These are phyloP conservation scores for Platanus orientalis DNA, from an alignment of 164 flowering plant genomes.

Conservation along the genomic window DNA sequence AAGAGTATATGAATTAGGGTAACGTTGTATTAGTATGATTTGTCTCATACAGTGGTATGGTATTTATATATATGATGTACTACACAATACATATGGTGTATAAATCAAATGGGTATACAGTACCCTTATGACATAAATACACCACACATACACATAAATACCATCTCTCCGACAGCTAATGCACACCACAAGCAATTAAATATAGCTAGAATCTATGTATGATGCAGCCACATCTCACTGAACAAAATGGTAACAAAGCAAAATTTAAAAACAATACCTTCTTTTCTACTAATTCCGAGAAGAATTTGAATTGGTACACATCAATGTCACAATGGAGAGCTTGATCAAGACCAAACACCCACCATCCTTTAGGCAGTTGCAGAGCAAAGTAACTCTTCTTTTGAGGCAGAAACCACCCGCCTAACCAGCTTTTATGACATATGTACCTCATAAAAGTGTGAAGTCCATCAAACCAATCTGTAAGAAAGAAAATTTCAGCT, in stretches of 20 bases:
- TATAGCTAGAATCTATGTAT: background rate
- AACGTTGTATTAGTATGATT: too few species aligned
- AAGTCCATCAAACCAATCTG: slow-evolving; percentile 99
- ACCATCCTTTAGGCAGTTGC: slow-evolving; percentile 94
- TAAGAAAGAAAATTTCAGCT: slow-evolving; percentile 4
- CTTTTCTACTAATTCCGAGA: slow-evolving; percentile 59
- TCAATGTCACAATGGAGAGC: slow-evolving; percentile 98
- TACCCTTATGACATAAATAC: too few species aligned
- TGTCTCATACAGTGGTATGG: too few species aligned
- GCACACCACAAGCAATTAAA: too few species aligned
- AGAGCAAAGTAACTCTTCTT: slow-evolving; percentile 97
- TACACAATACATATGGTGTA: too few species aligned
- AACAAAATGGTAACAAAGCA: background rate
- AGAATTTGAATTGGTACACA: slow-evolving; percentile 94
- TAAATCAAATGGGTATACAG: too few species aligned
- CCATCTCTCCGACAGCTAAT: too few species aligned
- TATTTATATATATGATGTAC: too few species aligned
- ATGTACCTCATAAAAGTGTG: slow-evolving; percentile 93
- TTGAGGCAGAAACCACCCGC: slow-evolving; percentile 99
- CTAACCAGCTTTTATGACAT: slow-evolving; percentile 98
- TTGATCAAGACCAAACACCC: slow-evolving; percentile 97
- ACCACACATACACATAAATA: too few species aligned
- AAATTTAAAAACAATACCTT: slow-evolving; percentile 50
- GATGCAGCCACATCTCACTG: background rate
- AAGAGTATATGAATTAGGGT: too few species aligned